These are phyloP conservation scores for Cinchona pubescens DNA, from an alignment of 257 asterid species.

Conservation along the genomic window DNA sequence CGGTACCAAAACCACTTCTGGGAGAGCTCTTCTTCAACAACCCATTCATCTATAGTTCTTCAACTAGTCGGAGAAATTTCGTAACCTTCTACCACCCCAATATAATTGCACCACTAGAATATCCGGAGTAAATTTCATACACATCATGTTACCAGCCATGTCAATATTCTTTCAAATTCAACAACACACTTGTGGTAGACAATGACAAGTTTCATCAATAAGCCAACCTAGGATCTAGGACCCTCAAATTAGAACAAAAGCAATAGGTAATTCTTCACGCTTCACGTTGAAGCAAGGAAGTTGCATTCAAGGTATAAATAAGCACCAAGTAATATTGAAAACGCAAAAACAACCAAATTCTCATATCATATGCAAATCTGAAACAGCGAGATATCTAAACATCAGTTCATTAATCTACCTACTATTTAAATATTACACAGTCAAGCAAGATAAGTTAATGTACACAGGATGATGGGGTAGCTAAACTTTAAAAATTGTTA, in stretches of 20 bases:
- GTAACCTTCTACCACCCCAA: too few relatives aligned
- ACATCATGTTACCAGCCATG: too few relatives aligned
- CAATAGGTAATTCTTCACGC: not conserved
- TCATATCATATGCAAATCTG: not conserved
- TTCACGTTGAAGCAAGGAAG: not conserved
- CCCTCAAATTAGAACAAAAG: not conserved
- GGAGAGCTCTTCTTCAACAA: not conserved
- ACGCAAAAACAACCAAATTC: not conserved
- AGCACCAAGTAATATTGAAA: not conserved
- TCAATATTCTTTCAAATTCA: too few relatives aligned
- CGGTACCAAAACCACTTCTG: not conserved
- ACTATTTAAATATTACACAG: slow-evolving; percentile 16
- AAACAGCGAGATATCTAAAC: slow-evolving; percentile 10
- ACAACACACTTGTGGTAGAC: too few relatives aligned
- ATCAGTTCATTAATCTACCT: slow-evolving; percentile 20
- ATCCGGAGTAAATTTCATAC: too few relatives aligned
- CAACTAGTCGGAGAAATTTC: not conserved
- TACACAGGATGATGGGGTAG: slow-evolving; percentile 25
- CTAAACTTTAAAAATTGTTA: slow-evolving; percentile 15
- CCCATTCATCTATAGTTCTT: not conserved
- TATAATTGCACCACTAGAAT: too few relatives aligned
- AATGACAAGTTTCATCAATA: too few relatives aligned
- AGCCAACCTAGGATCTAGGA: too few relatives aligned
- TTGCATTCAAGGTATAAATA: not conserved
- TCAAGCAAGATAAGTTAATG: slow-evolving; percentile 22